phyloP scores from a whole-genome alignment of 345 rosid species.

The Limnanthes douglasii region DNA sequence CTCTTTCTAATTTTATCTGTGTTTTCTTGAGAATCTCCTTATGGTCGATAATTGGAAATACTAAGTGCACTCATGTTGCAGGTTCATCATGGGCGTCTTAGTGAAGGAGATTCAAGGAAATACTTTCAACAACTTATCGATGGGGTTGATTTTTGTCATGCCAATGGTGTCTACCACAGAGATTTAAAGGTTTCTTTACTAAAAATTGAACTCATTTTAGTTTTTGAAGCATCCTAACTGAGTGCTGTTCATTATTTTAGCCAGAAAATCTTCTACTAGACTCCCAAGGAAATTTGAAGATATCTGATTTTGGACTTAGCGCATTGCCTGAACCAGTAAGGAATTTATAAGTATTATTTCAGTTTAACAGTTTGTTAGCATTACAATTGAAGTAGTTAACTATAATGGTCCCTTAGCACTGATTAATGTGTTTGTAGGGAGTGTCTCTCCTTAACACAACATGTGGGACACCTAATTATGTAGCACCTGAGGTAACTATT shows the following conservation, averaged over 20 bases:
- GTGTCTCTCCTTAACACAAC: constrained; percentile 80
- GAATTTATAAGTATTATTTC: too few species aligned
- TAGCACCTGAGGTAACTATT: constrained; percentile 84
- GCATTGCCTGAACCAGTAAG: constrained; percentile 80
- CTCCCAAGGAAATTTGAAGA: constrained; percentile 81
- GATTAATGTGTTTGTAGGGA: constrained; percentile 45
- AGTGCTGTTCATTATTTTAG: constrained; percentile 24
- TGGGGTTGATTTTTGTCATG: constrained; percentile 91
- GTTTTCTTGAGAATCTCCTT: not conserved
- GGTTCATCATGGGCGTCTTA: constrained; percentile 80
- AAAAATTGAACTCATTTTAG: not conserved
- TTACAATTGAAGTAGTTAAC: too few species aligned
- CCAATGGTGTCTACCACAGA: constrained; percentile 90
- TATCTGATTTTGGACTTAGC: constrained; percentile 94
- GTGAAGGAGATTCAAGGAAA: constrained; percentile 80
- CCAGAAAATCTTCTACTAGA: constrained; percentile 94
- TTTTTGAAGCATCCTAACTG: not conserved
- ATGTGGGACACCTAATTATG: constrained; percentile 94
- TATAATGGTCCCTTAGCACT: too few species aligned
- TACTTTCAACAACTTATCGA: constrained; percentile 95
- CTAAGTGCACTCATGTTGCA: constrained; percentile 12
- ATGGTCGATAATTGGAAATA: not conserved
- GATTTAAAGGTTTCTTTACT: constrained; percentile 58
- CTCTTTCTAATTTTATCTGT: not conserved
- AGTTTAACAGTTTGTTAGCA: too few species aligned